Conservation (phyloP, 2,329 filamentous ascomycete species). For the Trichophyton equinum region DNA sequence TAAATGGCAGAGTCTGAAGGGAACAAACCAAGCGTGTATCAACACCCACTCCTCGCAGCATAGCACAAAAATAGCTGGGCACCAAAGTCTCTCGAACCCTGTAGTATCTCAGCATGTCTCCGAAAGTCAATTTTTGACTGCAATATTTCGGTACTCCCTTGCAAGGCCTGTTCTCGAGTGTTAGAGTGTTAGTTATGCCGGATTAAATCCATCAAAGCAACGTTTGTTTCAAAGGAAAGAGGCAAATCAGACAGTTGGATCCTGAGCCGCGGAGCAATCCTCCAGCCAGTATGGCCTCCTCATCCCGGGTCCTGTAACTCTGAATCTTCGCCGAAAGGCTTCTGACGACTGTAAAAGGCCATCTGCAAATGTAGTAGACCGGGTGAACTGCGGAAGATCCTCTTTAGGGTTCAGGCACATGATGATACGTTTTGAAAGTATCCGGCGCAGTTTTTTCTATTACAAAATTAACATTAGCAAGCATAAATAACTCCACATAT, state of each 20-base stretch:
- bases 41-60: conserved; percentile 72
- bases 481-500: neutral
- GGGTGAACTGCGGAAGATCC: conserved; percentile 59
- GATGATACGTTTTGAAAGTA: conserved; percentile 54
- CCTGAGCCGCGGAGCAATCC: conserved; percentile 46
- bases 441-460: conserved; percentile 42
- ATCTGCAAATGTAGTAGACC: conserved; percentile 62
- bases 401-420: conserved; percentile 56
- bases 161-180: conserved; percentile 6
- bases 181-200: conserved; percentile 4
- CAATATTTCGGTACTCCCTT: conserved; percentile 51
- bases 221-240: neutral
- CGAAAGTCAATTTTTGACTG: conserved; percentile 62
- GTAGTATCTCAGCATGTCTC: conserved; percentile 52
- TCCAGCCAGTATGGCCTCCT: conserved; percentile 64
- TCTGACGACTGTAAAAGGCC: conserved; percentile 59
- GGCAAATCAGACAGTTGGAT: conserved; percentile 33
- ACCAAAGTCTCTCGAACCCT: conserved; percentile 79
- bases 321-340: conserved; percentile 58
- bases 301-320: conserved; percentile 58
- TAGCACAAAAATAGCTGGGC: conserved; percentile 78
- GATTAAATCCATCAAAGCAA: neutral
- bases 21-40: conserved; percentile 79
- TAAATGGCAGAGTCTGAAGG: conserved; percentile 66
- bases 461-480: neutral